Percentiles rank a stretch among this genome's conserved stretches.
These are phyloP conservation scores for Melampsora americana DNA, from an alignment of 1,284 basidiomycete genomes.

Conservation along the genomic window DNA sequence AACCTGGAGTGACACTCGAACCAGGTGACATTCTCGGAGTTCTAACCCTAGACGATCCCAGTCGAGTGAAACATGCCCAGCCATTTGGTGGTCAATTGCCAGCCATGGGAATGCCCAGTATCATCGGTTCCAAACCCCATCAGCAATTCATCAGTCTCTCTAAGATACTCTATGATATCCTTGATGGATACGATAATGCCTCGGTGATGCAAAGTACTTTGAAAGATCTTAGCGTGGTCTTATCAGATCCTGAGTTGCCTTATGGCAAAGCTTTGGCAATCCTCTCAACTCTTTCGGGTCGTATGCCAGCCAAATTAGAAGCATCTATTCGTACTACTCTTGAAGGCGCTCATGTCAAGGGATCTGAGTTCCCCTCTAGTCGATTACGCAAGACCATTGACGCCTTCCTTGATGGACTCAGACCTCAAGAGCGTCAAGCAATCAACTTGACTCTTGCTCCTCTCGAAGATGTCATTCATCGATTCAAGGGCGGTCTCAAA, in stretches of 20 bases:
- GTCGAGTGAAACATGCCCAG: constrained; percentile 95
- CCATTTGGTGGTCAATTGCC: constrained; percentile 94
- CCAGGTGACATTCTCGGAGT: constrained; percentile 99
- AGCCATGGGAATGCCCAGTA: constrained; percentile 75
- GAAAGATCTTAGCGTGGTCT: constrained; percentile 73
- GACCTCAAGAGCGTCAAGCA: constrained; percentile 71
- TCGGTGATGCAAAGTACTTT: constrained; percentile 76
- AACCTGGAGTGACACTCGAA: constrained; percentile 90
- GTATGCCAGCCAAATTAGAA: constrained; percentile 88
- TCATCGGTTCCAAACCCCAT: constrained; percentile 85
- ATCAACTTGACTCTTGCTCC: constrained; percentile 70
- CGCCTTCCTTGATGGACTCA: constrained; percentile 74
- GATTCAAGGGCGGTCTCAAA: constrained; percentile 78
- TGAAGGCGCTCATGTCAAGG: constrained; percentile 70
- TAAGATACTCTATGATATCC: constrained; percentile 80
- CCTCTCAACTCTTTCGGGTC: constrained; percentile 83
- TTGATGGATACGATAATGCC: constrained; percentile 92
- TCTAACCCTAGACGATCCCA: constrained; percentile 90
- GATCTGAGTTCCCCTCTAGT: constrained; percentile 76
- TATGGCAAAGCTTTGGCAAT: constrained; percentile 81
- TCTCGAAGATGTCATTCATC: constrained; percentile 74
- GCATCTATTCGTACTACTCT: constrained; percentile 76
- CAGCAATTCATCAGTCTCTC: constrained; percentile 77
- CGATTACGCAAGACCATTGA: constrained; percentile 77
- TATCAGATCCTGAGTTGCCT: constrained; percentile 80